Base-by-base conservation (phyloP, 2,329 filamentous ascomycete genomes). In the Ophiostoma ulmi region DNA sequence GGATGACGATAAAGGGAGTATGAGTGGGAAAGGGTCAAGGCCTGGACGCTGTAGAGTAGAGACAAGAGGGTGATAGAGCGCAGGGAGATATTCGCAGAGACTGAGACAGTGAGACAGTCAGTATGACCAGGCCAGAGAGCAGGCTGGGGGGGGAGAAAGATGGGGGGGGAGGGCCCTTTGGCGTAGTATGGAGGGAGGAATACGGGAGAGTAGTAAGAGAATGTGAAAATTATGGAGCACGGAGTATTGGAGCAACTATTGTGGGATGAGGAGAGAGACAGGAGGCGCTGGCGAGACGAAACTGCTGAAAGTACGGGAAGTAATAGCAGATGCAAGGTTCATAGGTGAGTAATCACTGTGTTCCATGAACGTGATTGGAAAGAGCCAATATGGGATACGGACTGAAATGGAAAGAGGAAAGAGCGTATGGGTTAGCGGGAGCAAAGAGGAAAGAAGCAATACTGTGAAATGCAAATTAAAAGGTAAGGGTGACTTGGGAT, bases 241-340 rank as follows among this genome's bases (percentile, higher is more conserved):
- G 61, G 61, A 64, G 35, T 36, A 26, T 38, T 36, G 61, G 31
- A 64, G 14, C 61, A 20, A 36, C 35, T 64, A 64, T 36, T 64
- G 31, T 64, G 17, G 61, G 31, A 64, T 64, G 35, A 64, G 61
- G 35, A 64, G 61, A 64, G 52, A 58, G 58, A 36, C 58, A 63
- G 58, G 63, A 39, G 36, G 63, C 36, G 36, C 31, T n/a, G 61
- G 31, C 63, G 4, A 65, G 63, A 64, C 61, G 61, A 64, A 64
- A 64, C 61, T 36, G 61, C 6, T 63, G 58, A 10, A 63, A 8
- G 26, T 26, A 26, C 52, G 22, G 52, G 8, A 26, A 58, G 52
- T 58, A 26, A 48, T 48, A 48, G 44, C 44, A 48, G 44, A 20
- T 14, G 13, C 44, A 48, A 20, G 44, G 44, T n/a, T 39, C 8